These are phyloP conservation scores for Diaporthe nobilis DNA, from an alignment of 2,329 filamentous ascomycete genomes.

Conservation along the genomic window DNA sequence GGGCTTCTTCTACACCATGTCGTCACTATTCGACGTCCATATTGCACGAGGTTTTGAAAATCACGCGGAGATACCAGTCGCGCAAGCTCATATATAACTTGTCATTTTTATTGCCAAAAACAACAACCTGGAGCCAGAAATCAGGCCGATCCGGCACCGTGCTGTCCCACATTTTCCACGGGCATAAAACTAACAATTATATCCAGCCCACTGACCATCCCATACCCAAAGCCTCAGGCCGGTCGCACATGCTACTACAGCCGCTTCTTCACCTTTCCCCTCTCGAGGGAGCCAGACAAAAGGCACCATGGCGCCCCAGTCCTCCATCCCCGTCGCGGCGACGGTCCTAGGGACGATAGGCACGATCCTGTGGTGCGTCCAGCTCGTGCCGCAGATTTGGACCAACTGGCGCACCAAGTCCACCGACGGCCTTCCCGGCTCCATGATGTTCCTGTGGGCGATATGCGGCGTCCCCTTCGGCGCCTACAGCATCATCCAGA, in stretches of 20 bases:
- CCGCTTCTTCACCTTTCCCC: background rate
- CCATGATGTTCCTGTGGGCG: slow-evolving; percentile 77
- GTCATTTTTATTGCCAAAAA: slow-evolving; percentile 18
- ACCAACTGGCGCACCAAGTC: slow-evolving; percentile 73
- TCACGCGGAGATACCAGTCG: background rate
- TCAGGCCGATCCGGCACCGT: slow-evolving; percentile 21
- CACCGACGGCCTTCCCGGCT: slow-evolving; percentile 71
- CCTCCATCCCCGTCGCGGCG: slow-evolving; percentile 39
- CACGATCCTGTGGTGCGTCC: slow-evolving; percentile 57
- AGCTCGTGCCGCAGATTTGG: slow-evolving; percentile 65
- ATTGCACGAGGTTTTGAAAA: background rate
- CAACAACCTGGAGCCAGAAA: background rate
- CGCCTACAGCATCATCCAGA: slow-evolving; percentile 56
- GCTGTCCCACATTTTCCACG: slow-evolving; percentile 9
- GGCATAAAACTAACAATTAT: background rate
- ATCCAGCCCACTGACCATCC: background rate
- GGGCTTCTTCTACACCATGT: background rate
- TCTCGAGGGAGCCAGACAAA: background rate
- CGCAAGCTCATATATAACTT: background rate
- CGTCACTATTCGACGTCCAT: background rate
- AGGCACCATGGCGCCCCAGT: slow-evolving; percentile 37
- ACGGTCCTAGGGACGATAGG: slow-evolving; percentile 48
- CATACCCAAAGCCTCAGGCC: background rate
- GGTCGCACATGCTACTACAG: background rate
- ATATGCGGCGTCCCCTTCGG: slow-evolving; percentile 62